Evolutionary conservation across 208 protist species (phyloP).

Genomic region (Phytomonas sp.): DNA sequence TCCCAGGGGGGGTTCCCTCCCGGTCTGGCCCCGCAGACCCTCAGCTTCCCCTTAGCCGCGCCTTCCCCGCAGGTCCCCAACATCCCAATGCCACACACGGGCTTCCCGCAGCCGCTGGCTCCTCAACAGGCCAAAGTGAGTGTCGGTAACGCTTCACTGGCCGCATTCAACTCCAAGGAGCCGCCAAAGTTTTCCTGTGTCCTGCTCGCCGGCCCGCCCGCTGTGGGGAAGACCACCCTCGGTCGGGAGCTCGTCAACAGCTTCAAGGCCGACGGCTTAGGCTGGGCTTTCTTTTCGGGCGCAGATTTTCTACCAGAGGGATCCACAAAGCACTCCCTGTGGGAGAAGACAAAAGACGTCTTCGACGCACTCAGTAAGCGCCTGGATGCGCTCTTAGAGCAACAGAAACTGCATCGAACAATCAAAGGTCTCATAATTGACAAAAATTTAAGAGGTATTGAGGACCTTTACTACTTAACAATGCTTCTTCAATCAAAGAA

Average conservation of each 20-base stretch:
- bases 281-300: conserved; percentile 84
- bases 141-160: conserved; percentile 70
- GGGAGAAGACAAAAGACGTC: conserved; percentile 72
- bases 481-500: conserved; percentile 59
- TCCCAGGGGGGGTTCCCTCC: background rate
- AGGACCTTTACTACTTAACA: conserved; percentile 78
- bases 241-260: conserved; percentile 67
- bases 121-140: conserved; percentile 29
- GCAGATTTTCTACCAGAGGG: conserved; percentile 53
- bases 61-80: background rate
- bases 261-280: conserved; percentile 58
- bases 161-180: conserved; percentile 62
- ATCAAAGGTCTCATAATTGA: conserved; percentile 82
- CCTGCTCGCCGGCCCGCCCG: conserved; percentile 68
- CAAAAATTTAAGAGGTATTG: conserved; percentile 81
- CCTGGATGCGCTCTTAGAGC: conserved; percentile 66
- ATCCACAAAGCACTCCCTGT: conserved; percentile 39
- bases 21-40: background rate
- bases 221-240: conserved; percentile 70
- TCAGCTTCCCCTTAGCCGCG: background rate
- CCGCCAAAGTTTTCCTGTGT: conserved; percentile 84
- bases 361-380: conserved; percentile 70
- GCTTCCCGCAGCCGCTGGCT: conserved; percentile 6
- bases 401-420: conserved; percentile 45
- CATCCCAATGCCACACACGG: background rate